Evolutionary conservation across 129 eudicot species (phyloP), one percentile per base, ranked within the genome.

Genomic region (Saussurea involucrata): DNA sequence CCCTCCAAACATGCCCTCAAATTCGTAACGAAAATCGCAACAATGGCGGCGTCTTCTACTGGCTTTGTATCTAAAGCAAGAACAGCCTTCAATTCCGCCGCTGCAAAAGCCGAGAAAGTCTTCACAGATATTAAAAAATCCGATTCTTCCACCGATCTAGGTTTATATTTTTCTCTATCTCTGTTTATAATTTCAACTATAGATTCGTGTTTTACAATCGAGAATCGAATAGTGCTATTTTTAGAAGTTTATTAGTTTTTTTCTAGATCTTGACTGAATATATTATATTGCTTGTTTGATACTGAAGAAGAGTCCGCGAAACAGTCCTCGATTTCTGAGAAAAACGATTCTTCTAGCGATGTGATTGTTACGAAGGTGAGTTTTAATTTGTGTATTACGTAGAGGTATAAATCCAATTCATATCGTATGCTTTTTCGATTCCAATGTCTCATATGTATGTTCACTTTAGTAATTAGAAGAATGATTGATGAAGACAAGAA

Each of bases 1-100:
- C 85, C 85, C 80, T 71, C 83, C 82, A 68, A 81, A 71, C 79
- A 85, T 86, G 89, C 68, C 84, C 73, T 79, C 74, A 82, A 64
- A 82, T 71, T 27, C 82, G 77, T 66, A 71, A 67, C 70, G 11
- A 58, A 63, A 60, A 33, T 22, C 63, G 22, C 55, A 28, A 20
- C 74, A 84, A 92, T 92, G 98, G 98, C 92, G 90, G 86, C 88
- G 74, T 36, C 87, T 82, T 81, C 87, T 40, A 68, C 87, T 58
- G 87, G 89, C 79, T 76, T 88, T 27, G 98, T 91, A 8, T 90
- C 96, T 13, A 87, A 84, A 86, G 97, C 97, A 37, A 82, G 88
- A 75, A 91, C 97, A 2, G 98, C 96, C 88, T 87, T 94, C 66
- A 92, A 94, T 86, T 94, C 98, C 32, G 98, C 98, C 17, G 98